phyloP scores from a whole-genome alignment of 129 eudicot species.

The Dittrichia graveolens region DNA sequence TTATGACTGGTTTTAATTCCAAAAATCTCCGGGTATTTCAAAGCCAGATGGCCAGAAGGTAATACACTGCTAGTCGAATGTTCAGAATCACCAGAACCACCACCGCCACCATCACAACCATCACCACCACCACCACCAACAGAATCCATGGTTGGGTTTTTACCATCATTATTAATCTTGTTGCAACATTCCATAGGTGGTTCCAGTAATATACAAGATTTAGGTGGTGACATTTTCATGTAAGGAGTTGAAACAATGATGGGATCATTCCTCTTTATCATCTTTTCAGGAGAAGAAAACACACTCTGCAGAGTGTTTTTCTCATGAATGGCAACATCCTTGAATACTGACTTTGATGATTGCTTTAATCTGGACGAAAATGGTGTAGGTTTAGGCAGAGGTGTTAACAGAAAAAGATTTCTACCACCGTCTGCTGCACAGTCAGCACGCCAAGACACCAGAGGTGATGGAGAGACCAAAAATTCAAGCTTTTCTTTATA shows the following conservation, averaged over 20 bases:
- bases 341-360: conserved; percentile 39
- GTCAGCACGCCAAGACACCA: conserved; percentile 90
- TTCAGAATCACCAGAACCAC: conserved; percentile 49
- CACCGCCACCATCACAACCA: conserved; percentile 20
- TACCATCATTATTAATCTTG: conserved; percentile 36
- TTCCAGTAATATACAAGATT: conserved; percentile 73
- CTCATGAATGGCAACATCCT: conserved; percentile 26
- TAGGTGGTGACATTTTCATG: conserved; percentile 80
- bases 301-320: conserved; percentile 23
- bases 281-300: conserved; percentile 47
- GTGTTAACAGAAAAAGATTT: conserved; percentile 83
- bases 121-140: conserved; percentile 35
- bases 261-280: conserved; percentile 29
- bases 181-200: conserved; percentile 48
- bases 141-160: conserved; percentile 44
- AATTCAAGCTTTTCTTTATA: conserved; percentile 46
- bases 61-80: conserved; percentile 39
- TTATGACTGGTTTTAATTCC: conserved; percentile 46
- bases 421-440: conserved; percentile 58
- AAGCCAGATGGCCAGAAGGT: conserved; percentile 48
- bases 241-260: conserved; percentile 68
- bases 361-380: conserved; percentile 46
- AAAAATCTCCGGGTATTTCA: conserved; percentile 61
- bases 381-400: conserved; percentile 62
- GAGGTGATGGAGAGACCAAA: conserved; percentile 91